Evolutionary conservation across 1,284 basidiomycete genomes (phyloP), one percentile per base, ranked within the genome.

Genomic region (Rhodotorula sp.): DNA sequence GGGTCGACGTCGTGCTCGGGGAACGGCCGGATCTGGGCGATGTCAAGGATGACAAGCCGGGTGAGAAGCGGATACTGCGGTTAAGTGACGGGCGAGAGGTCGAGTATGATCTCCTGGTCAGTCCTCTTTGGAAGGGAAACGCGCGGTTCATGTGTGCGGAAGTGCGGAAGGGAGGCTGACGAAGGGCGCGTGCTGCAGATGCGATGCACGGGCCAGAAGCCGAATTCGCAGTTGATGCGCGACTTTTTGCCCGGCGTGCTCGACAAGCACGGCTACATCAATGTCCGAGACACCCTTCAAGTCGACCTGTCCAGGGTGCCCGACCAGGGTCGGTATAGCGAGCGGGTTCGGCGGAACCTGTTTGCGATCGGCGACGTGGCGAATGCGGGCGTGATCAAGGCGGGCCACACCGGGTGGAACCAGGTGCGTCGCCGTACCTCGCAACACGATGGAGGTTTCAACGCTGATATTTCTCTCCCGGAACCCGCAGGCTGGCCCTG

Each of bases 181-280:
- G 45, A 18, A 19, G 28, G 45, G 23, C 21, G 23, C 45, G 19
- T 52, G 16, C 34, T 28, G 45, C 66, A 90, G 88, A 84, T 92
- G 21, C 82, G 89, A 1, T 91, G 90, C 78, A 91, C 90, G 0
- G 90, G 90, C 10, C 90, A 91, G 80, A 84, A 81, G 50, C 89
- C 90, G 26, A 90, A 91, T 78, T 88, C 89, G 0, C 82, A 80
- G 1, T 79, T 91, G 54, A 81, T 92, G 38, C 80, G 68, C 38
- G 77, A 79, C 0, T 82, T 88, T 75, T 83, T 87, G 64, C 83
- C 86, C 0, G 77, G 81, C 4, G 84, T 84, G 3, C 83, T 91
- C 58, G 83, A 86, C 64, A 78, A 80, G 56, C 56, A 72, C 18
- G 83, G 83, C 0, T 87, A 86, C 75, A 84, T 86, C 64, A 74